Conservation (phyloP, 306 rosid genomes). For the Sophora flavescens region DNA sequence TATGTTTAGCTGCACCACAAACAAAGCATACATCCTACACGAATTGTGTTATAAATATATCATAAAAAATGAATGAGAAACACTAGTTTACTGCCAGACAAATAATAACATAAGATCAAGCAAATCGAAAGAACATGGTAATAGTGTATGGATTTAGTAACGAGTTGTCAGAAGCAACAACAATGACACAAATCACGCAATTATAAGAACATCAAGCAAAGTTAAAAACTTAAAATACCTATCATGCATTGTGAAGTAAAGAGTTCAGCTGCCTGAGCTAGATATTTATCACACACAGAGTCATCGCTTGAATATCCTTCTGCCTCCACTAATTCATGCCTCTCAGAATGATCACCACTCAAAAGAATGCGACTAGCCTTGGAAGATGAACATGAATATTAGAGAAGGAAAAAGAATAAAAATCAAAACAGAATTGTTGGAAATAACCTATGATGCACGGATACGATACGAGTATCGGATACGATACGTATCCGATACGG, state of each 20-base stretch:
- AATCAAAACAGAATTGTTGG: conserved; percentile 34
- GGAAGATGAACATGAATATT: conserved; percentile 39
- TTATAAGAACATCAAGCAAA: conserved; percentile 32
- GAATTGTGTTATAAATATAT: conserved; percentile 35
- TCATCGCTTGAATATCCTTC: conserved; percentile 66
- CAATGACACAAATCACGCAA: conserved; percentile 22
- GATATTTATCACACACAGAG: conserved; percentile 68
- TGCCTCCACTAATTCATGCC: conserved; percentile 76
- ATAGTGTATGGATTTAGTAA: conserved; percentile 6
- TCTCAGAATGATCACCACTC: conserved; percentile 74
- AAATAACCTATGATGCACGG: too few species aligned
- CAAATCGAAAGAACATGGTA: conserved; percentile 12
- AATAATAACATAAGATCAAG: conserved; percentile 31
- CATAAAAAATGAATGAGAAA: neutral
- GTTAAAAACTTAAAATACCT: conserved; percentile 56
- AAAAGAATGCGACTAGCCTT: conserved; percentile 77
- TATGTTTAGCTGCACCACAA: conserved; percentile 34
- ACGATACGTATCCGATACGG: too few species aligned
- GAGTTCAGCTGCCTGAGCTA: conserved; percentile 67
- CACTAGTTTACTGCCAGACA: conserved; percentile 18
- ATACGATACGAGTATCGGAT: too few species aligned
- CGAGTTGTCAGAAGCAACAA: conserved; percentile 23
- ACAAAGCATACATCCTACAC: conserved; percentile 30
- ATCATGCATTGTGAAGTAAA: conserved; percentile 54
- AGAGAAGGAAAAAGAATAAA: conserved; percentile 38